These are phyloP conservation scores for Beta vulgaris DNA, from an alignment of 148 eudicot genomes.

Conservation along the genomic window DNA sequence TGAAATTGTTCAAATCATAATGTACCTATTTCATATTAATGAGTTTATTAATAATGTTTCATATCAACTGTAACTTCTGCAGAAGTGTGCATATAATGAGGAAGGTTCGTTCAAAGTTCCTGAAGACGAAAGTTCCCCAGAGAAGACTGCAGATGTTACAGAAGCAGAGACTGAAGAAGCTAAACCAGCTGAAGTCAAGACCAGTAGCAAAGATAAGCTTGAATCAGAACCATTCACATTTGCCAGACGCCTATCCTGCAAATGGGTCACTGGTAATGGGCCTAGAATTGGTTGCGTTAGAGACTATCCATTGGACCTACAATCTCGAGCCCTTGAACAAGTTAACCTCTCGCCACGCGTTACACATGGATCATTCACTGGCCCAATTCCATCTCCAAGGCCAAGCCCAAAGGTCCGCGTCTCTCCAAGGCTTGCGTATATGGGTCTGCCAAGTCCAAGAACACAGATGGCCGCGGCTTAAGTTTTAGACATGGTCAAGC, in stretches of 20 bases:
- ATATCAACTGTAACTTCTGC: constrained; percentile 14
- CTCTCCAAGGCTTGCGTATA: constrained; percentile 45
- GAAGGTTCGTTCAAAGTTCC: constrained; percentile 39
- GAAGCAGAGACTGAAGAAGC: constrained; percentile 11
- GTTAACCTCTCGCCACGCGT: constrained; percentile 80
- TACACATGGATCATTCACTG: constrained; percentile 34
- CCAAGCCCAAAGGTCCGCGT: constrained; percentile 40
- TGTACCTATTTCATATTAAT: background rate
- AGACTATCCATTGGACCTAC: constrained; percentile 78
- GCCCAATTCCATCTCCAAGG: constrained; percentile 46
- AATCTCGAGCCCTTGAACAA: constrained; percentile 83
- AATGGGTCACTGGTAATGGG: constrained; percentile 72
- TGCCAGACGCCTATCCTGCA: constrained; percentile 61
- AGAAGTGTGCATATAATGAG: constrained; percentile 69
- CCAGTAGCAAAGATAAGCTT: background rate
- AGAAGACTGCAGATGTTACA: constrained; percentile 17
- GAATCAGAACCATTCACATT: constrained; percentile 31
- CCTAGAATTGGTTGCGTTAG: constrained; percentile 84
- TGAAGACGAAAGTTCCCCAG: constrained; percentile 34
- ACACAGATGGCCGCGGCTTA: constrained; percentile 43
- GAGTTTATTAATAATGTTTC: background rate
- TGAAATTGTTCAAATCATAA: too few species aligned
- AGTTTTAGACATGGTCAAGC: background rate
- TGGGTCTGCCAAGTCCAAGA: constrained; percentile 70
- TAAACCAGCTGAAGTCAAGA: constrained; percentile 16